Percentiles rank a stretch among this genome's conserved stretches.
Evolutionary conservation across 768 basidiomycete species (phyloP).

Genomic region (Asterophora lycoperdoides): DNA sequence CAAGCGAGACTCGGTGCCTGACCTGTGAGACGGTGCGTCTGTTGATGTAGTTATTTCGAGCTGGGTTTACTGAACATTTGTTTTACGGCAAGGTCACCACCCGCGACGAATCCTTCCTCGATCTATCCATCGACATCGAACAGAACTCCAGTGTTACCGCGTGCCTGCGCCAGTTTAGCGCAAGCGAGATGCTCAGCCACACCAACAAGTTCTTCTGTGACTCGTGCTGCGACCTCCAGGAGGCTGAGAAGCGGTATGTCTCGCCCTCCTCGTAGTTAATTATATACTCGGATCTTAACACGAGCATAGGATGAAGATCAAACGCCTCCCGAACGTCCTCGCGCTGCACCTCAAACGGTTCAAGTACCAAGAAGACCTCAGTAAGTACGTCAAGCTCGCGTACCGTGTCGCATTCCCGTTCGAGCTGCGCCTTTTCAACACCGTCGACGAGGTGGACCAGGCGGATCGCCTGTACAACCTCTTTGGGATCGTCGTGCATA

Average conservation of each 20-base stretch:
- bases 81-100: slow-evolving; percentile 89
- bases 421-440: slow-evolving; percentile 94
- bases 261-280: not conserved
- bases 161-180: slow-evolving; percentile 94
- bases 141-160: slow-evolving; percentile 96
- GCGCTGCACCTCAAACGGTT: slow-evolving; percentile 97
- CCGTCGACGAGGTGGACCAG: slow-evolving; percentile 87
- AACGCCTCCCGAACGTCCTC: slow-evolving; percentile 90
- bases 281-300: slow-evolving; percentile 6
- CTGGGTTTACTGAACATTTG: slow-evolving; percentile 7
- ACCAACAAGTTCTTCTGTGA: slow-evolving; percentile 99
- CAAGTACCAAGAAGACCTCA: slow-evolving; percentile 93
- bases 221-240: slow-evolving; percentile 92
- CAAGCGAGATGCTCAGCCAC: slow-evolving; percentile 97
- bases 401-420: slow-evolving; percentile 97
- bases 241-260: slow-evolving; percentile 92
- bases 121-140: slow-evolving; percentile 99
- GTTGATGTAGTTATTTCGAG: slow-evolving; percentile 3
- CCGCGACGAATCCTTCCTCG: slow-evolving; percentile 94
- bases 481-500: slow-evolving; percentile 98
- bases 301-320: slow-evolving; percentile 89
- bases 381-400: slow-evolving; percentile 89
- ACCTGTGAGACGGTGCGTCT: slow-evolving; percentile 87
- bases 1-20: slow-evolving; percentile 95
- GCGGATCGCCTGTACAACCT: slow-evolving; percentile 92